Base-by-base conservation (phyloP, 1,284 basidiomycete genomes). In the Malassezia japonica region DNA sequence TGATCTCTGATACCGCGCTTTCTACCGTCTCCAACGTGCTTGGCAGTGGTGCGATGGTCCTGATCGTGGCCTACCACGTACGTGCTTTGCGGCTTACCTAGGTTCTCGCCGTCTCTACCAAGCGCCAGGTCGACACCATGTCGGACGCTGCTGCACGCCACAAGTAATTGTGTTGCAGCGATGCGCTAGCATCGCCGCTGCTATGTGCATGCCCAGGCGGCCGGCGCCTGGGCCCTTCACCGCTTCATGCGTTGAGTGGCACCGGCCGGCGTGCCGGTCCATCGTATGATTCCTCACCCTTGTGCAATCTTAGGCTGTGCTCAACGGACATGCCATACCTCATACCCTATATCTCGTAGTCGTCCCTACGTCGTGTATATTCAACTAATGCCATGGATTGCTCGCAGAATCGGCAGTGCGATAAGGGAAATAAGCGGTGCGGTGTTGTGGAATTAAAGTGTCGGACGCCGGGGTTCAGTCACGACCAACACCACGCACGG, bases 61-160 rank as follows among this genome's bases (percentile, higher is more conserved):
- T 54, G 4, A 54, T 54, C 39, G 44, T 54, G 21, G 32, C 25
- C 25, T 54, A 54, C 33, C 51, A 48, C 28, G 51, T 54, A 48
- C n/a, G 51, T 43, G 20, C n/a, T 12, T 13, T 20, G 23, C n/a
- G 3, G 29, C 4, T 39, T 20, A 47, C 32, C n/a, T 24, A 54
- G 51, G 34, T 54, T 18, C 39, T 54, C 21, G 51, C 46, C 13
- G 40, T 54, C 15, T 48, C 51, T 1, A 35, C 41, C 9, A 40
- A 20, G 41, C 46, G 51, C 21, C 51, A 54, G 10, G 51, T 41
- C 2, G 51, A 54, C 29, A 41, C 41, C 20, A 6, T 45, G 7
- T 54, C 51, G 20, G 16, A 33, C 13, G 20, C 27, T 9, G 34
- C 46, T 4, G 45, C 28, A 5, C 35, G 42, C 23, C 23, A 27